phyloP scores from a whole-genome alignment of 148 eudicot genomes.

The Rhododendron henanense region DNA sequence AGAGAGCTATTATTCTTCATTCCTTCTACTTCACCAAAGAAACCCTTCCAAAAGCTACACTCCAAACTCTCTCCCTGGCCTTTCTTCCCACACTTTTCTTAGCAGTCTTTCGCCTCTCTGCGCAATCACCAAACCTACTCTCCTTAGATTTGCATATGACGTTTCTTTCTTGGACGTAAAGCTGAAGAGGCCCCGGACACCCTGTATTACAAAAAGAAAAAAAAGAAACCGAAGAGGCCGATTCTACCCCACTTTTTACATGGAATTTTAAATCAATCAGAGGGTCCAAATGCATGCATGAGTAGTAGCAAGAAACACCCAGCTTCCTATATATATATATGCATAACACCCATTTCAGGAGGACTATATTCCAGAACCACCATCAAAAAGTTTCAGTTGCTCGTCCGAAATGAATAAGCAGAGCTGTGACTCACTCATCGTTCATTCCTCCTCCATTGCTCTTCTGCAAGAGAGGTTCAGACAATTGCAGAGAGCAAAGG shows the following conservation, averaged over 20 bases:
- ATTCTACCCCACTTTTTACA: background rate
- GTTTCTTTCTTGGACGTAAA: slow-evolving; percentile 10
- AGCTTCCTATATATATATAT: background rate
- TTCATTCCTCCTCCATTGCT: slow-evolving; percentile 19
- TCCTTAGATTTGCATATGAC: background rate
- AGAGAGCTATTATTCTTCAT: background rate
- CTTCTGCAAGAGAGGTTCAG: slow-evolving; percentile 19
- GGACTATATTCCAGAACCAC: background rate
- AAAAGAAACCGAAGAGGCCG: background rate
- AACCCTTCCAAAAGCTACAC: slow-evolving; percentile 14
- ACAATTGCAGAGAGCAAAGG: slow-evolving; percentile 7
- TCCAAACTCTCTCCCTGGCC: slow-evolving; percentile 7
- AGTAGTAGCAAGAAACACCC: background rate
- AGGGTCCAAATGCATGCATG: background rate
- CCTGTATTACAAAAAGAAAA: too few relatives aligned
- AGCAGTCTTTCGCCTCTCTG: background rate
- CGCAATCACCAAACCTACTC: slow-evolving; percentile 3
- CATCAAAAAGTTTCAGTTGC: background rate
- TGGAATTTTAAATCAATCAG: background rate
- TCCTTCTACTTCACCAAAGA: slow-evolving; percentile 9
- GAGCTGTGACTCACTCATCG: background rate
- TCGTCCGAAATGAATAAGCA: slow-evolving; percentile 7
- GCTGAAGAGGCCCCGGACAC: background rate
- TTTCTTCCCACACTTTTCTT: slow-evolving; percentile 4
- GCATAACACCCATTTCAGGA: background rate